These are phyloP conservation scores for Aschersonia sp. DNA, from an alignment of 2,329 filamentous ascomycete species.

Conservation along the genomic window DNA sequence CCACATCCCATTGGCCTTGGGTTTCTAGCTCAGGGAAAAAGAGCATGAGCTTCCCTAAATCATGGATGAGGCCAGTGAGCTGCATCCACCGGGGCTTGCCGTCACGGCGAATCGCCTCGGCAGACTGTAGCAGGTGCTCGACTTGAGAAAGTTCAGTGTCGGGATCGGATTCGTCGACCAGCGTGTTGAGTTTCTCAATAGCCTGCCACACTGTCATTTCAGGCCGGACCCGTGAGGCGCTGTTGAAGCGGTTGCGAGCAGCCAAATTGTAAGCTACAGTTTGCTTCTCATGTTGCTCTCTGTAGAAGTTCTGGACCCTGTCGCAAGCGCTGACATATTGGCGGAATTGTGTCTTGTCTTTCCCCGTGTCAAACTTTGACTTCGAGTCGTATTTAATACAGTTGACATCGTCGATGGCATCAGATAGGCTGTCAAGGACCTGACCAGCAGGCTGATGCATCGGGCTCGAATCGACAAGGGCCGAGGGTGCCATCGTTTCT, in stretches of 20 bases:
- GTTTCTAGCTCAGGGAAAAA: slow-evolving; percentile 52
- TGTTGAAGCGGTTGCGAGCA: slow-evolving; percentile 46
- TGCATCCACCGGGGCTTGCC: slow-evolving; percentile 76
- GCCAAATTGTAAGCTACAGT: slow-evolving; percentile 74
- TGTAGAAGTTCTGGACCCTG: slow-evolving; percentile 77
- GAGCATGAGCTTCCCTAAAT: slow-evolving; percentile 66
- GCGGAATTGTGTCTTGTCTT: slow-evolving; percentile 69
- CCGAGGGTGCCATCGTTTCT: slow-evolving; percentile 12
- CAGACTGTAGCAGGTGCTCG: slow-evolving; percentile 76
- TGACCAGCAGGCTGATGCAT: slow-evolving; percentile 8
- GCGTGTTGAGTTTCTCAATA: slow-evolving; percentile 81
- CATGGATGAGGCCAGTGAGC: slow-evolving; percentile 62
- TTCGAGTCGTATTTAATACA: slow-evolving; percentile 31
- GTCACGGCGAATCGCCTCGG: slow-evolving; percentile 78
- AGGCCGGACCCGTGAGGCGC: slow-evolving; percentile 43
- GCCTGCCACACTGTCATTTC: slow-evolving; percentile 83
- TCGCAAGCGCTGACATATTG: slow-evolving; percentile 75
- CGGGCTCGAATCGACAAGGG: slow-evolving; percentile 7
- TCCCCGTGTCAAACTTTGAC: slow-evolving; percentile 56
- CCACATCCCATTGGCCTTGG: slow-evolving; percentile 86
- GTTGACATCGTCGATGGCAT: slow-evolving; percentile 35
- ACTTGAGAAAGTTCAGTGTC: slow-evolving; percentile 81
- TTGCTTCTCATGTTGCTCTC: slow-evolving; percentile 55
- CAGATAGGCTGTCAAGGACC: slow-evolving; percentile 34
- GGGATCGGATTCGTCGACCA: slow-evolving; percentile 83